Percentiles rank a stretch among this genome's conserved stretches.
These are phyloP conservation scores for Megacollybia platyphylla DNA, from an alignment of 1,284 basidiomycete genomes.

Conservation along the genomic window DNA sequence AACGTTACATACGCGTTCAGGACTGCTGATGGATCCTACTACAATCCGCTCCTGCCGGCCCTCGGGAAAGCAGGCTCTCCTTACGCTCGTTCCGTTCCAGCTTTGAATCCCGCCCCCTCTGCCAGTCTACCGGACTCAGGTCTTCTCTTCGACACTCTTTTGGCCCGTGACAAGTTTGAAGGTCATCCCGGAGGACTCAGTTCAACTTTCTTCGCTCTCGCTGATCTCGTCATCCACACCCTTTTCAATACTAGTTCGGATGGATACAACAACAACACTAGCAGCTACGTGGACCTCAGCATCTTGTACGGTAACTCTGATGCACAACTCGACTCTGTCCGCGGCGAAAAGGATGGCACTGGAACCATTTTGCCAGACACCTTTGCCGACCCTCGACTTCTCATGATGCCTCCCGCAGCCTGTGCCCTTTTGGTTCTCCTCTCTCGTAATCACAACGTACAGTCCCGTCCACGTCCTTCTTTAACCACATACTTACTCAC, in stretches of 20 bases:
- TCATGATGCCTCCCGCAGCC: conserved; percentile 64
- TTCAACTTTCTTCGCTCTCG: conserved; percentile 66
- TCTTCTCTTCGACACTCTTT: conserved; percentile 61
- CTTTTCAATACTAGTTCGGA: conserved; percentile 54
- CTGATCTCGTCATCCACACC: conserved; percentile 64
- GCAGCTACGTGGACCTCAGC: conserved; percentile 70
- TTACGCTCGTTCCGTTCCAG: conserved; percentile 64
- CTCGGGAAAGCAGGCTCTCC: conserved; percentile 50
- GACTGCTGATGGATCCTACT: conserved; percentile 43
- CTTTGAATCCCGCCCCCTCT: conserved; percentile 26
- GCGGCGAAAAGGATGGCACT: conserved; percentile 42
- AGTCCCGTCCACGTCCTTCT: conserved; percentile 11
- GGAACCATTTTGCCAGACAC: conserved; percentile 57
- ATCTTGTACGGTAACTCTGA: conserved; percentile 60
- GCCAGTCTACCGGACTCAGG: conserved; percentile 51
- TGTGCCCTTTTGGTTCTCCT: conserved; percentile 61
- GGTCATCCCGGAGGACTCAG: conserved; percentile 51
- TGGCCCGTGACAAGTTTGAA: conserved; percentile 40
- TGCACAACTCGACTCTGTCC: conserved; percentile 32
- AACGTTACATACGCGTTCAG: conserved; percentile 34
- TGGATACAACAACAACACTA: conserved; percentile 50
- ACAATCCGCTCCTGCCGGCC: conserved; percentile 39
- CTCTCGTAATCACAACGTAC: conserved; percentile 63
- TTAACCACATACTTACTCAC: background rate
- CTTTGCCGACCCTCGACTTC: conserved; percentile 56